Evolutionary conservation across 1,284 basidiomycete species (phyloP), one percentile per base, ranked within the genome.

Genomic region (Polyporus tsugae): DNA sequence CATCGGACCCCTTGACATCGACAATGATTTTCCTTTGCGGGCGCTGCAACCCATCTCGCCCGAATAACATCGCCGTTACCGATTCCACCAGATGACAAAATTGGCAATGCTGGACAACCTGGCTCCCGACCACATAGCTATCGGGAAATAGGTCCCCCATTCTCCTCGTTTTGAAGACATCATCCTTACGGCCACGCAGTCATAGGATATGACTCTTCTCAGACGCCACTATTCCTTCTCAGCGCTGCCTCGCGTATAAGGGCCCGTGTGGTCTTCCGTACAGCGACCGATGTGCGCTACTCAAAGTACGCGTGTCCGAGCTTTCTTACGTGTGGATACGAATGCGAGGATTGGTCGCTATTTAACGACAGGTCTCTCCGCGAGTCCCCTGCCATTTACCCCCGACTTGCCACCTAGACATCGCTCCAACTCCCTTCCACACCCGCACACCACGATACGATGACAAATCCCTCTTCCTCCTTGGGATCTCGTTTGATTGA

Each of bases 231-330:
- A 29, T 22, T 38, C 11, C 46, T 52, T 52, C 46, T 52, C 46
- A 52, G 46, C 57, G 36, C 36, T 38, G 58, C 58, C 58, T 60
- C 58, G 39, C 58, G 25, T 60, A 13, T 41, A 25, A 29, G 29
- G 29, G n/a, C 25, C 38, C 58, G 58, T 42, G 22, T 60, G 22
- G 4, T 22, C 38, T 41, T 42, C 15, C 52, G 36, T 58, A n/a
- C 19, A 38, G 35, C n/a, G 10, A 36, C 55, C 29, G 19, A 58
- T 38, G 36, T 36, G 52, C 10, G 29, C 52, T 19, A 22, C 55
- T 35, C 33, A 29, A 33, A 9, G 6, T 55, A 25, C 29, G 52
- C 35, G 29, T 5, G 33, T 29, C 15, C 15, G 15, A 55, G 22
- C 25, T 6, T 55, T 35, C 29, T 13, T 55, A 33, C 33, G 52